A percentile compares a stretch with the other conserved stretches of the same genome.
Evolutionary conservation across 2,329 filamentous ascomycete species (phyloP).

Genomic region (Diatrype stigma): DNA sequence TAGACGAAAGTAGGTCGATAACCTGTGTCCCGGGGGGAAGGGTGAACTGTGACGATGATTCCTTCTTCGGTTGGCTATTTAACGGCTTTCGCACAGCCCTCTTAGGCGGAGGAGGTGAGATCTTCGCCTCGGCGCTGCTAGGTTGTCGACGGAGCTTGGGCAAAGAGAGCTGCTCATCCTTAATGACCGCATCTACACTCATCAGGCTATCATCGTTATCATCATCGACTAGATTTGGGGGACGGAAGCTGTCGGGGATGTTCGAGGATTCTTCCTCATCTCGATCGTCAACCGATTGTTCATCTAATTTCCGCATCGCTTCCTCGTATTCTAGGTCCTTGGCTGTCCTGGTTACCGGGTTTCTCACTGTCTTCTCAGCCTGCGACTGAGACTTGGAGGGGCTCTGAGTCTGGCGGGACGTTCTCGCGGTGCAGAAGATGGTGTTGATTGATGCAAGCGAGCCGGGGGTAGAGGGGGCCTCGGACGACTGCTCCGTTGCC

Average conservation of each 20-base stretch:
- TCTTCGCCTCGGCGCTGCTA: slow-evolving; percentile 7
- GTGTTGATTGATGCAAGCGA: slow-evolving; percentile 26
- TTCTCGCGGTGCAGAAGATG: slow-evolving; percentile 37
- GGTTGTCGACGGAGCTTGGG: slow-evolving; percentile 5
- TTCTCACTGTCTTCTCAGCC: slow-evolving; percentile 23
- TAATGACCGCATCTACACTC: neutral
- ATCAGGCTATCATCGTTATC: slow-evolving; percentile 3
- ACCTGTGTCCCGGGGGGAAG: slow-evolving; percentile 34
- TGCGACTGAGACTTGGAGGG: slow-evolving; percentile 24
- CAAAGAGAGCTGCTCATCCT: slow-evolving; percentile 1
- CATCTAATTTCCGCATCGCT: slow-evolving; percentile 39
- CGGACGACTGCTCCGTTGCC: slow-evolving; percentile 1
- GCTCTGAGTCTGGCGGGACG: slow-evolving; percentile 33
- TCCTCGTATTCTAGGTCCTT: slow-evolving; percentile 39
- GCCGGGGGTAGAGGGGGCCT: slow-evolving; percentile 11
- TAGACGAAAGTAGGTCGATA: slow-evolving; percentile 29
- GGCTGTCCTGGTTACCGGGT: slow-evolving; percentile 6
- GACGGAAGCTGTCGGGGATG: slow-evolving; percentile 7
- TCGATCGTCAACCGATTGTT: slow-evolving; percentile 20
- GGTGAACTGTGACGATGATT: slow-evolving; percentile 19
- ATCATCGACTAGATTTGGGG: neutral
- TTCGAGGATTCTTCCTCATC: slow-evolving; percentile 21
- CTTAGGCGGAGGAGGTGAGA: slow-evolving; percentile 19
- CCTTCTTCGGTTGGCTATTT: slow-evolving; percentile 1
- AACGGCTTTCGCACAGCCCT: neutral